Evolutionary conservation across 1,139 yeast genomes (phyloP).

Genomic region (Geotrichum cucujoidarum): DNA sequence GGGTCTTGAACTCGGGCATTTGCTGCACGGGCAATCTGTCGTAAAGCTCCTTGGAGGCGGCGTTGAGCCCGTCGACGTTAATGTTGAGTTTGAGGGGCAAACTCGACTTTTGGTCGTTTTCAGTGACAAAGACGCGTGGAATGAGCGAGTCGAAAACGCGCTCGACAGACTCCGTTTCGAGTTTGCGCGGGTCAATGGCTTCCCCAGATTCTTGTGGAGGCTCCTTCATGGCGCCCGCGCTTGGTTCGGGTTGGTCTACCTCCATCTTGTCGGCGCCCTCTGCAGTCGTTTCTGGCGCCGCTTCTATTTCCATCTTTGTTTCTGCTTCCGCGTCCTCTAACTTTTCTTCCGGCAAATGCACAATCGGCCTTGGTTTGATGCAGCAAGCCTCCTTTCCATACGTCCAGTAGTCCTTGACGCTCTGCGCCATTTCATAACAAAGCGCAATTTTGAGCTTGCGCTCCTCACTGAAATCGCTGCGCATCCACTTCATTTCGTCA

Average conservation of each 20-base stretch:
- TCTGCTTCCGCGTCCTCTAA: constrained; percentile 15
- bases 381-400: constrained; percentile 64
- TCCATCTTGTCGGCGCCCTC: too few species aligned
- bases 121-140: constrained; percentile 4
- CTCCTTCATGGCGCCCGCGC: neutral
- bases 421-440: constrained; percentile 64
- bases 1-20: constrained; percentile 26
- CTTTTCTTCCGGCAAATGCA: constrained; percentile 29
- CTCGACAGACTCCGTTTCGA: neutral
- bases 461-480: constrained; percentile 70
- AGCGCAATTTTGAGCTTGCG: constrained; percentile 63
- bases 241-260: too few species aligned
- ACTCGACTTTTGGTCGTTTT: neutral
- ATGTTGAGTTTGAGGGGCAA: constrained; percentile 56
- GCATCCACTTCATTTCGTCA: constrained; percentile 84
- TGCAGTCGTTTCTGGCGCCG: too few species aligned
- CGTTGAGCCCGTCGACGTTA: constrained; percentile 48
- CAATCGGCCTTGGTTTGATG: constrained; percentile 44
- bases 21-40: constrained; percentile 26
- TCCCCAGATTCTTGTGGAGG: neutral
- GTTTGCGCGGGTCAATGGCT: constrained; percentile 1
- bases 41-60: constrained; percentile 32
- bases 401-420: constrained; percentile 71
- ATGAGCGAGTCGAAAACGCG: constrained; percentile 1
- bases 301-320: constrained; percentile 1